Percentiles rank a stretch among this genome's conserved stretches.
These are phyloP conservation scores for Diaporthe sp. DNA, from an alignment of 2,329 filamentous ascomycete species.

Conservation along the genomic window DNA sequence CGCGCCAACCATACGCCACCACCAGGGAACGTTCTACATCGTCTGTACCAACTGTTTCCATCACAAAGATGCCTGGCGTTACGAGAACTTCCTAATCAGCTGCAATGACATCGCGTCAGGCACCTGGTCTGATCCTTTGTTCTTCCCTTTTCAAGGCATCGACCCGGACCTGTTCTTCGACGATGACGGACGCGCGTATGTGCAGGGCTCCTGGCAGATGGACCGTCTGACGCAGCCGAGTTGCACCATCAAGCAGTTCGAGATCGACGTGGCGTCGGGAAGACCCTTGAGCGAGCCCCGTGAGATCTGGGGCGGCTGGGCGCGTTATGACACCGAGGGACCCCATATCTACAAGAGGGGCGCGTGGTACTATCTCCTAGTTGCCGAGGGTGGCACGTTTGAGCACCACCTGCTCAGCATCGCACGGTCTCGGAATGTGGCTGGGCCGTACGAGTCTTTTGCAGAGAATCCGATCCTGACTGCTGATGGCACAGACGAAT, in stretches of 20 bases:
- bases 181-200: slow-evolving; percentile 53
- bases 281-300: slow-evolving; percentile 48
- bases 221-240: slow-evolving; percentile 21
- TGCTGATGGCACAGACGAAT: slow-evolving; percentile 53
- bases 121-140: slow-evolving; percentile 56
- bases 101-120: slow-evolving; percentile 54
- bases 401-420: slow-evolving; percentile 58
- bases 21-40: slow-evolving; percentile 59
- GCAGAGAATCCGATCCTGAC: slow-evolving; percentile 61
- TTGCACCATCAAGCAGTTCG: slow-evolving; percentile 47
- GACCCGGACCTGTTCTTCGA: slow-evolving; percentile 61
- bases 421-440: slow-evolving; percentile 55
- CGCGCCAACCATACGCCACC: slow-evolving; percentile 61
- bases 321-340: slow-evolving; percentile 58
- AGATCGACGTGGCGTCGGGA: slow-evolving; percentile 54
- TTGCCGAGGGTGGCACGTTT: slow-evolving; percentile 61
- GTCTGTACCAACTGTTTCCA: slow-evolving; percentile 56
- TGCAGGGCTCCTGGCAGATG: slow-evolving; percentile 48
- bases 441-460: slow-evolving; percentile 59
- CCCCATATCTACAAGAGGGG: slow-evolving; percentile 60
- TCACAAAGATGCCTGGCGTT: slow-evolving; percentile 49
- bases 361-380: slow-evolving; percentile 61
- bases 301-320: slow-evolving; percentile 61
- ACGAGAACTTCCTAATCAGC: slow-evolving; percentile 57
- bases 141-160: slow-evolving; percentile 52